phyloP scores from a whole-genome alignment of 352 stramenopile genomes.

The Labyrinthula sp. region DNA sequence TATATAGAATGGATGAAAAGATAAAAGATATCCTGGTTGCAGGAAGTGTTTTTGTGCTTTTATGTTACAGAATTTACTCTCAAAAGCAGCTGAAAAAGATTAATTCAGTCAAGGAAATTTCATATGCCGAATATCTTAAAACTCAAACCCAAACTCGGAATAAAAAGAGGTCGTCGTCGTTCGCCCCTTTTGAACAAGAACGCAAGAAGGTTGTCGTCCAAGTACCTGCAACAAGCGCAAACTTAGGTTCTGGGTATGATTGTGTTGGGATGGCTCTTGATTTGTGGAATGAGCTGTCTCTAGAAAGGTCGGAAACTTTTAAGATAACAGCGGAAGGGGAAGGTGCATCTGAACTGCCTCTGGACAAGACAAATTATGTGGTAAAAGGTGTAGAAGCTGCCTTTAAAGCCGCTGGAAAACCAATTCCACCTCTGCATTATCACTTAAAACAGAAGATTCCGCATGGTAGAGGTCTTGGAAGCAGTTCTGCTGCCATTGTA shows the following conservation, averaged over 20 bases:
- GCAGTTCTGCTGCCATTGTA: conserved; percentile 90
- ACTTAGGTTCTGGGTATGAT: conserved; percentile 92
- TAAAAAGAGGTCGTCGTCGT: neutral
- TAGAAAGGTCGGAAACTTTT: conserved; percentile 65
- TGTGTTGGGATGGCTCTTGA: conserved; percentile 92
- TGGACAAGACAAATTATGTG: conserved; percentile 65
- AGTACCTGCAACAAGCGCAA: conserved; percentile 89
- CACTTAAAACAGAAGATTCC: conserved; percentile 91
- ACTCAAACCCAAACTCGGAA: conserved; percentile 24
- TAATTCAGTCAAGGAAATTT: no score
- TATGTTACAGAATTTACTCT: no score
- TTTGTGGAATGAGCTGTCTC: conserved; percentile 94
- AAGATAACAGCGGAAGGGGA: conserved; percentile 87
- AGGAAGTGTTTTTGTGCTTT: no score
- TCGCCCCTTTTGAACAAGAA: conserved; percentile 6
- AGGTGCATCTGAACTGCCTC: conserved; percentile 64
- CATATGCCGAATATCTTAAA: no score
- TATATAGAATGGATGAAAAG: no score
- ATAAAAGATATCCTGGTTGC: no score
- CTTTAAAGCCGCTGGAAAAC: conserved; percentile 75
- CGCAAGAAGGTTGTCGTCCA: conserved; percentile 71
- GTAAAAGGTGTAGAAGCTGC: conserved; percentile 76
- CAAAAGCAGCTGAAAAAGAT: no score
- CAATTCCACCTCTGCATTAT: conserved; percentile 75
- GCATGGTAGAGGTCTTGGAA: conserved; percentile 81